Evolutionary conservation across 1,284 basidiomycete species (phyloP), one percentile per base, ranked within the genome.

Genomic region (Ceratobasidium sp.): DNA sequence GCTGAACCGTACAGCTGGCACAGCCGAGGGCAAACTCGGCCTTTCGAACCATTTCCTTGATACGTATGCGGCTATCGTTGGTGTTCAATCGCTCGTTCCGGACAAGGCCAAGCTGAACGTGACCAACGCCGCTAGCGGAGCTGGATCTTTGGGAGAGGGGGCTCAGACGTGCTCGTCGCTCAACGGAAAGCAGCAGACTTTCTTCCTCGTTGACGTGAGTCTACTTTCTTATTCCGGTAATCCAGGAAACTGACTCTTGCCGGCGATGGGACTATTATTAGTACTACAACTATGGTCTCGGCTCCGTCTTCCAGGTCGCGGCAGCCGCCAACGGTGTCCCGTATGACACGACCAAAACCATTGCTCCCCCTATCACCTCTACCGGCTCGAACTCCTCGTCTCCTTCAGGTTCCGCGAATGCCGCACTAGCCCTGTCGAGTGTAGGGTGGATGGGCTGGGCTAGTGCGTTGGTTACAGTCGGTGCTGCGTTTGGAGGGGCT

Each of bases 1-100:
- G 50, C 91, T 97, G 68, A 95, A 98, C 85, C 91, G 97, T 71
- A 93, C 94, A 17, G 89, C 92, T 13, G 88, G 91, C 79, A 79
- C 84, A 86, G 20, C 84, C 86, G 26, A 91, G 89, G 64, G 83
- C 40, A 90, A 94, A 82, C 90, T 97, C 89, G 93, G 90, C 83
- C 87, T 97, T 80, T 94, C 96, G 85, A 98, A 98, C 86, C 96
- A 98, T 86, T 98, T 94, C 87, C 87, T 98, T 76, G 94, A 97
- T 83, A 86, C 87, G 69, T 82, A 91, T 80, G 81, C 82, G 33
- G 83, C 82, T 65, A 77, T 84, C 26, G 78, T 95, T 68, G 86
- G 92, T 13, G 89, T 89, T 17, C 82, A 82, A 81, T 87, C 81
- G 85, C 79, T 87, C 46, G 88, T 90, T 1, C 96, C 97, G 1